These are phyloP conservation scores for Apophysomyces ossiformis DNA, from an alignment of 371 early-diverging fungal genomes.

Conservation along the genomic window DNA sequence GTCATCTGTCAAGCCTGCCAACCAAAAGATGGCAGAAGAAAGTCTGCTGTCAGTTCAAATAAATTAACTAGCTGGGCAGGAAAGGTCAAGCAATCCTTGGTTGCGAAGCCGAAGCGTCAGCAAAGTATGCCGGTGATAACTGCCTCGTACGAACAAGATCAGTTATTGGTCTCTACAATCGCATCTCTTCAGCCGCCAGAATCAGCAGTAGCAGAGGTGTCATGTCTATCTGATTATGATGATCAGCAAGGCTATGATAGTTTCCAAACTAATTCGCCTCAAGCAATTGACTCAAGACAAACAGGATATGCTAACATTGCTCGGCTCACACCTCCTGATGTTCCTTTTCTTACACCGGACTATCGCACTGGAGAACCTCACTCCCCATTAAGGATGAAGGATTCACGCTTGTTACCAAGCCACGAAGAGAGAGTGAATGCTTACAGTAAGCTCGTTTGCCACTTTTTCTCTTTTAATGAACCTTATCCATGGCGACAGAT, in stretches of 20 bases:
- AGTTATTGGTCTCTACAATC: background rate
- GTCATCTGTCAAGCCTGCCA: background rate
- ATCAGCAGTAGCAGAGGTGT: too few relatives aligned
- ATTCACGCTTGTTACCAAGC: constrained; percentile 3
- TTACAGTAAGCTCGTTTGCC: constrained; percentile 6
- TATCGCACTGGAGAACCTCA: constrained; percentile 19
- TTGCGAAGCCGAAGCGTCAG: background rate
- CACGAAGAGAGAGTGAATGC: constrained; percentile 15
- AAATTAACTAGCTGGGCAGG: background rate
- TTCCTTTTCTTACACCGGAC: constrained; percentile 18
- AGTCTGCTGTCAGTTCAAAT: background rate
- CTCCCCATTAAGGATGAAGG: constrained; percentile 9
- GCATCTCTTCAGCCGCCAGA: too few relatives aligned
- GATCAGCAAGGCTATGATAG: background rate
- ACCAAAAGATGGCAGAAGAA: background rate
- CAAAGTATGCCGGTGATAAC: background rate
- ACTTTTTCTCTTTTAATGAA: background rate
- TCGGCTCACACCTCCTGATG: background rate
- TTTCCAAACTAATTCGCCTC: too few relatives aligned
- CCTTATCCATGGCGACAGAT: constrained; percentile 12
- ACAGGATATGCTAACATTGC: background rate
- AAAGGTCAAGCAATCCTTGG: background rate
- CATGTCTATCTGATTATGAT: background rate
- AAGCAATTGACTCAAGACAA: background rate
- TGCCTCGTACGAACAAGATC: background rate